A percentile compares a stretch with the other conserved stretches of the same genome.
These are phyloP conservation scores for Pelargonium fulgidum DNA, from an alignment of 441 rosid species.

Conservation along the genomic window DNA sequence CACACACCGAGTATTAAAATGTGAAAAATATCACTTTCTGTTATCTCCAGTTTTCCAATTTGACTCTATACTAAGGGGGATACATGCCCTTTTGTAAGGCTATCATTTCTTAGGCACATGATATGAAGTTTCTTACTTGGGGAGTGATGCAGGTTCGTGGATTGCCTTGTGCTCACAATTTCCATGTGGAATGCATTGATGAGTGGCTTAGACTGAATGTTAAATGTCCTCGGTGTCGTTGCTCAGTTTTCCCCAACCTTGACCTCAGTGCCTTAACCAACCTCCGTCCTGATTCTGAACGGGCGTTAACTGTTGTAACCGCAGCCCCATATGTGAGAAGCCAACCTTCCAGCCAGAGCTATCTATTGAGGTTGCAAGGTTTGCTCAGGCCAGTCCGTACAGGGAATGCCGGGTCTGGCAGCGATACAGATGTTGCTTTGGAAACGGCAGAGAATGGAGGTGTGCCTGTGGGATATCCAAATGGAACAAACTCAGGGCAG, in stretches of 20 bases:
- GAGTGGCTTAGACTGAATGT: constrained; percentile 94
- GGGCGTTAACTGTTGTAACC: constrained; percentile 26
- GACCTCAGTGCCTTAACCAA: constrained; percentile 90
- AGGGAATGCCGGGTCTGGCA: constrained; percentile 34
- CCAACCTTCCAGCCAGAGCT: constrained; percentile 71
- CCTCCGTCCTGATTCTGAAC: constrained; percentile 60
- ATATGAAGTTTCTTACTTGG: constrained; percentile 18
- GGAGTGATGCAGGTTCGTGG: constrained; percentile 76
- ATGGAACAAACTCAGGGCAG: constrained; percentile 12
- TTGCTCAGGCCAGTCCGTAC: constrained; percentile 52
- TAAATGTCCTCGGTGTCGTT: constrained; percentile 96
- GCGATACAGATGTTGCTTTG: constrained; percentile 23
- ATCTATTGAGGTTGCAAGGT: constrained; percentile 64
- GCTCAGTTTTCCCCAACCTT: constrained; percentile 91
- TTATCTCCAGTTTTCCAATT: too few species aligned
- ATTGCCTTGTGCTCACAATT: constrained; percentile 98
- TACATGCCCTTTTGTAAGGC: background rate
- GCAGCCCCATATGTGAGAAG: constrained; percentile 36
- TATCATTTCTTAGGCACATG: background rate
- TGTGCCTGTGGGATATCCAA: constrained; percentile 15
- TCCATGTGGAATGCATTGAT: constrained; percentile 93
- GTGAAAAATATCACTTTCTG: too few species aligned
- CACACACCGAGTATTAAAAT: too few species aligned
- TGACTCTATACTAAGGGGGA: background rate
- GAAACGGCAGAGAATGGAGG: constrained; percentile 42